Evolutionary conservation across 2,329 filamentous ascomycete genomes (phyloP), one percentile per base, ranked within the genome.

Genomic region (Aspergillus piperis): DNA sequence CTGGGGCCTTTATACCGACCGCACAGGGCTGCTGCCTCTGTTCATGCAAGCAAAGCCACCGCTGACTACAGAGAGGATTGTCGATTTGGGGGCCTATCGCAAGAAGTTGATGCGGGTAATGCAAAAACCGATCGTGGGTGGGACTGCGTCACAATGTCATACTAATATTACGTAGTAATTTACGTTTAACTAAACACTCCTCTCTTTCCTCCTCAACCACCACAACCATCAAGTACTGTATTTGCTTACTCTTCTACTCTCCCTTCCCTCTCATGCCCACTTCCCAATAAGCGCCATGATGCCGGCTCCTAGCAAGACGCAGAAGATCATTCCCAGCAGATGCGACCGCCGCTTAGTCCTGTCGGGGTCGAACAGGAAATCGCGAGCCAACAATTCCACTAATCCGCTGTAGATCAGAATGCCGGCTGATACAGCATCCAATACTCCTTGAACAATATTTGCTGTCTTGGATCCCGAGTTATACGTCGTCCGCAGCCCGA

Each of bases 221-320:
- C 32, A 36, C 11, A 4, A 13, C 11, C 32, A 13, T 11, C 11
- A 27, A 27, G 25, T 27, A 36, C 21, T 23, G 11, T 36, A 30
- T 11, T 30, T 11, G 27, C 32, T 13, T 6, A 13, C 32, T 36
- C 11, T 11, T 13, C 1, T 19, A 10, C n/a, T 42, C 8, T 13
- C 17, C 41, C 19, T 21, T 17, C 8, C 8, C 19, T 15, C 70
- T 66, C 44, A 81, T 13, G 80, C 81, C 81, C 81, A 83, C 64
- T 83, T 83, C 6, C 81, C 81, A 10, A 83, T 67, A 60, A 83
- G 60, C 5, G 81, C 80, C 81, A 83, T 83, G 19, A 82, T 51
- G 1, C 71, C 77, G 2, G 75, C 71, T 8, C 81, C 81, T 27
- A 82, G 48, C 19, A 78, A 68, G 52, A 71, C 47, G 41, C 73